These are phyloP conservation scores for Loxodes magnus DNA, from an alignment of 73 alveolate species.

Conservation along the genomic window DNA sequence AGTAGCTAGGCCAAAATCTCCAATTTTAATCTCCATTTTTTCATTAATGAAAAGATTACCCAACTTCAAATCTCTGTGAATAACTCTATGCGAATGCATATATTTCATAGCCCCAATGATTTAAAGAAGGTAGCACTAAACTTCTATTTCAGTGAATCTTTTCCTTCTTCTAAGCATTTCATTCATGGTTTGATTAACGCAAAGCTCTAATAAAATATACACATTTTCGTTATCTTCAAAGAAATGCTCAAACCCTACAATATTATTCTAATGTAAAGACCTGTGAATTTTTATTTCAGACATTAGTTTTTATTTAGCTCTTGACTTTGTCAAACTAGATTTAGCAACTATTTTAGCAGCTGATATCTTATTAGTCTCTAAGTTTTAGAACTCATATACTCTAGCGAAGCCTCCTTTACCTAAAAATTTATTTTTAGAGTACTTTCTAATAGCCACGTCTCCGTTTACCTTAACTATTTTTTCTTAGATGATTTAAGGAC, in stretches of 20 bases:
- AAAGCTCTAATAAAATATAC: constrained; percentile 78
- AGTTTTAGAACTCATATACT: no score
- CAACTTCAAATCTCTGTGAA: constrained; percentile 80
- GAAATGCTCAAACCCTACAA: constrained; percentile 89
- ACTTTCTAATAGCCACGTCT: no score
- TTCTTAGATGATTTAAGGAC: no score
- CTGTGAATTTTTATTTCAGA: constrained; percentile 92
- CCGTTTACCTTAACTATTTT: no score
- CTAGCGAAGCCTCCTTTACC: no score
- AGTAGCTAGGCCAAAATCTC: constrained; percentile 93
- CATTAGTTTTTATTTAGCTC: constrained; percentile 56
- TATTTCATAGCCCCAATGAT: constrained; percentile 51
- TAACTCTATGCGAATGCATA: constrained; percentile 52
- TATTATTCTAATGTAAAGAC: constrained; percentile 72
- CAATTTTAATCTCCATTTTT: constrained; percentile 55
- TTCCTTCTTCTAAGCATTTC: constrained; percentile 66
- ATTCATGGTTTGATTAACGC: constrained; percentile 70
- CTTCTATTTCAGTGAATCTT: constrained; percentile 65
- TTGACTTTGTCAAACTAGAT: constrained; percentile 21
- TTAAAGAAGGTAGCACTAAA: constrained; percentile 52
- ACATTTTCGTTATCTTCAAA: constrained; percentile 87
- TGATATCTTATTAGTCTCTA: no score
- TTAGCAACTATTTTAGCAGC: constrained; percentile 38
- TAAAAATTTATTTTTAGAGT: no score
- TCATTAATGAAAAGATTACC: constrained; percentile 78